Percentiles rank a stretch among this genome's conserved stretches.
These are phyloP conservation scores for Aphanomyces stellatus DNA, from an alignment of 352 stramenopile genomes.

Conservation along the genomic window DNA sequence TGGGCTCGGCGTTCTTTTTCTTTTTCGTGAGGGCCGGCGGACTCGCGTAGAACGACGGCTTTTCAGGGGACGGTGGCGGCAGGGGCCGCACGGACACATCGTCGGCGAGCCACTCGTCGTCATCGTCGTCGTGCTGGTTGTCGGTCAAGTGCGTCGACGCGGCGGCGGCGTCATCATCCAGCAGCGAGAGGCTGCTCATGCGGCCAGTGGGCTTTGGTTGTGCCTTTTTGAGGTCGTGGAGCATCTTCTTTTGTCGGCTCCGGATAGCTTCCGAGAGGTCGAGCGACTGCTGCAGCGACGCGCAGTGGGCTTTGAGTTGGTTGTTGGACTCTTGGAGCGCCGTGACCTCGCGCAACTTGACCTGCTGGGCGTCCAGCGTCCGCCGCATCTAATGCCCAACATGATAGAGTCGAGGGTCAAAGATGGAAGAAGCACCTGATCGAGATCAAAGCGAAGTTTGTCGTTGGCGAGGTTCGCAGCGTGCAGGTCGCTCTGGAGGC, in stretches of 20 bases:
- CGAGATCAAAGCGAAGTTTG: conserved; percentile 65
- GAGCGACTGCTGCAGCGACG: conserved; percentile 66
- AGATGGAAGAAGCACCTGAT: conserved; percentile 31
- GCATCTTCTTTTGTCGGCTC: conserved; percentile 60
- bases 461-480: conserved; percentile 61
- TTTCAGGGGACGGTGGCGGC: neutral
- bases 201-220: neutral
- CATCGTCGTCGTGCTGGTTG: neutral
- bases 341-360: conserved; percentile 38
- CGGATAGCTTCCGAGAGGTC: conserved; percentile 75
- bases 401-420: neutral
- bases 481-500: conserved; percentile 41
- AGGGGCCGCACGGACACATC: too few relatives aligned
- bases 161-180: neutral
- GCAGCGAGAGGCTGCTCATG: neutral
- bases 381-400: conserved; percentile 29
- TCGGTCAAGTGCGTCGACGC: neutral
- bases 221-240: conserved; percentile 49
- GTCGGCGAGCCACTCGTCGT: too few relatives aligned
- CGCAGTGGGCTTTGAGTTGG: conserved; percentile 63
- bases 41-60: too few relatives aligned
- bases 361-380: conserved; percentile 32
- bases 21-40: too few relatives aligned
- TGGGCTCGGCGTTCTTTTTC: neutral
- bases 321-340: conserved; percentile 50